Conservation (phyloP, 768 basidiomycete genomes). For the Sporobolomyces pararoseus region DNA sequence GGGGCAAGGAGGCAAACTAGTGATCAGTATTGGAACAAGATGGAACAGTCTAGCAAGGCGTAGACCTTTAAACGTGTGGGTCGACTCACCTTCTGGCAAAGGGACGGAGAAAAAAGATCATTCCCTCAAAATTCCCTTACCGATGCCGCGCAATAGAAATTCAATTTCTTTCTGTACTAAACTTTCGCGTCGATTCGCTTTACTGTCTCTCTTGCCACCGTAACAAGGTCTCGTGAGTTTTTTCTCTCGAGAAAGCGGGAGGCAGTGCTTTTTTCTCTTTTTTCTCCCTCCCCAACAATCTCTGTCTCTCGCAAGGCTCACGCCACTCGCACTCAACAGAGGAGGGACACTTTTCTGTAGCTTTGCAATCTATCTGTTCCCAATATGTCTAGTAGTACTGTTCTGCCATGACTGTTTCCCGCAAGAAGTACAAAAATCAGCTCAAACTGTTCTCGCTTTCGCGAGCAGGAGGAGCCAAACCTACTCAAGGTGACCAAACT, state of each 20-base stretch:
- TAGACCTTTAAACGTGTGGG: not conserved
- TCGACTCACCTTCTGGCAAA: slow-evolving; percentile 19
- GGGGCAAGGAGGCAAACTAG: not conserved
- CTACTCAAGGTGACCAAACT: slow-evolving; percentile 52
- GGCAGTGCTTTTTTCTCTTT: no score
- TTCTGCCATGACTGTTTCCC: slow-evolving; percentile 39
- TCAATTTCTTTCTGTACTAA: no score
- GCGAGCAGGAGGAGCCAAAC: not conserved
- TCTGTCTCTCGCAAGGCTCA: no score
- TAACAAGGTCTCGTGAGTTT: no score
- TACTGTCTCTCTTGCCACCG: not conserved
- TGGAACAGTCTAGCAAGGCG: not conserved
- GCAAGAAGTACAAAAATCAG: not conserved
- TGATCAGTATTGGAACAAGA: not conserved
- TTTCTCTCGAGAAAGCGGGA: no score
- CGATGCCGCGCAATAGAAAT: no score
- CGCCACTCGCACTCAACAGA: no score
- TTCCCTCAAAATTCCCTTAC: not conserved
- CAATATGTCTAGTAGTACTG: slow-evolving; percentile 27
- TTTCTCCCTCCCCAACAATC: no score
- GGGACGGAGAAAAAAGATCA: slow-evolving; percentile 14
- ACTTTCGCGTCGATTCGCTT: not conserved
- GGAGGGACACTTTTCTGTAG: no score
- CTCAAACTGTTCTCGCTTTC: not conserved
- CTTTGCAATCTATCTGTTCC: not conserved